A percentile compares a stretch with the other conserved stretches of the same genome.
phyloP scores from a whole-genome alignment of 805 yeast genomes.

The Wickerhamomyces strasburgensis region DNA sequence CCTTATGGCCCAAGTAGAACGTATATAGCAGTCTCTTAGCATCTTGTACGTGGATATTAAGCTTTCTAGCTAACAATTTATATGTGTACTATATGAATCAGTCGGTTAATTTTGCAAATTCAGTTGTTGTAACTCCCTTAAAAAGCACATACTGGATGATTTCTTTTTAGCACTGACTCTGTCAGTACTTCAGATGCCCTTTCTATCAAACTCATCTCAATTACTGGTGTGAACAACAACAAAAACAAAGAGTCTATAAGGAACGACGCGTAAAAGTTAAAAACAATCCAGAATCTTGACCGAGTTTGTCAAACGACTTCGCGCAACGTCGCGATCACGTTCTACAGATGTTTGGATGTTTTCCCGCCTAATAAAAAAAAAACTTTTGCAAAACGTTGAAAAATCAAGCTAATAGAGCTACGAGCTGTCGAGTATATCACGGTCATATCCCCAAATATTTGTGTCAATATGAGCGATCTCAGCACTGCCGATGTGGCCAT shows the following conservation, averaged over 20 bases:
- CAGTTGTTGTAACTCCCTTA: background rate
- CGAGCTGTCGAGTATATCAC: too few species aligned
- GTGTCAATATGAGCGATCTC: constrained; percentile 22
- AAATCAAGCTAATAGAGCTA: too few species aligned
- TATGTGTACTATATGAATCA: constrained; percentile 31
- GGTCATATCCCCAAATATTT: too few species aligned
- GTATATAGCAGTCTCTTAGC: constrained; percentile 37
- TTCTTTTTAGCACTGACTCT: constrained; percentile 10
- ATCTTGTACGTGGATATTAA: constrained; percentile 32
- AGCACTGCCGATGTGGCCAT: constrained; percentile 32
- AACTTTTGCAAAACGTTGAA: too few species aligned
- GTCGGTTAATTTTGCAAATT: background rate
- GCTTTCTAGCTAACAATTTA: constrained; percentile 35
- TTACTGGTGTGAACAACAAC: too few species aligned
- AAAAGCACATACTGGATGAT: constrained; percentile 9
- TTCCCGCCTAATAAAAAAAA: too few species aligned
- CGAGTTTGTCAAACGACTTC: too few species aligned
- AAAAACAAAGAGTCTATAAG: too few species aligned
- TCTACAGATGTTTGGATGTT: too few species aligned
- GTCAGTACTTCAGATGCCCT: constrained; percentile 4
- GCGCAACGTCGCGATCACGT: too few species aligned
- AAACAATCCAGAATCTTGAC: too few species aligned
- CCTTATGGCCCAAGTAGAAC: constrained; percentile 33
- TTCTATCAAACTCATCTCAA: constrained; percentile 8
- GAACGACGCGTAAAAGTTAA: too few species aligned